Evolutionary conservation across 768 basidiomycete genomes (phyloP).

Genomic region (Gautieria morchelliformis): DNA sequence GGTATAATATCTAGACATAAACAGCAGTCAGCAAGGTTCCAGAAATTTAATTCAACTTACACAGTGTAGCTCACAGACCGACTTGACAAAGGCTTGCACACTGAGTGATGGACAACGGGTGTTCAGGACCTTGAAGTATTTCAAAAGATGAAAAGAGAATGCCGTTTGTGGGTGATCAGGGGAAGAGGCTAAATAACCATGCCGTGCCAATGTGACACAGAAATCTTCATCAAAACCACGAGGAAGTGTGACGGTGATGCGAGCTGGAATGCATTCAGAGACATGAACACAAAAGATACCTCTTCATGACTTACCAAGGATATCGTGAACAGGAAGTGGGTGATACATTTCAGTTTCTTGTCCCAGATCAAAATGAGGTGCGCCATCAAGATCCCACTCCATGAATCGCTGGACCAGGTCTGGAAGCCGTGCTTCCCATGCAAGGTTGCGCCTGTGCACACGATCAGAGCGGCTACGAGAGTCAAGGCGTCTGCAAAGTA

Average conservation of each 20-base stretch:
- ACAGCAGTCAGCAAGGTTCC: background rate
- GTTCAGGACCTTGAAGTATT: background rate
- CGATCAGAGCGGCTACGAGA: background rate
- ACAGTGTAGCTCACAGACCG: constrained; percentile 18
- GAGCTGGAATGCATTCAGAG: no score
- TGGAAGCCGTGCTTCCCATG: background rate
- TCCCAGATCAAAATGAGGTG: background rate
- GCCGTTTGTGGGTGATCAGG: constrained; percentile 13
- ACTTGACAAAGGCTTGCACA: constrained; percentile 20
- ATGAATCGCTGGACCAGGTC: background rate
- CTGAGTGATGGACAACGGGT: constrained; percentile 10
- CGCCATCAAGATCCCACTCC: background rate
- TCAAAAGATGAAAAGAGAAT: constrained; percentile 13
- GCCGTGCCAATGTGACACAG: constrained; percentile 12
- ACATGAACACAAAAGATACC: background rate
- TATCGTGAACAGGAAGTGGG: background rate
- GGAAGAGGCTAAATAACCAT: constrained; percentile 17
- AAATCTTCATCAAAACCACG: background rate
- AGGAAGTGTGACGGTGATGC: background rate
- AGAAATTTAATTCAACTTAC: constrained; percentile 6
- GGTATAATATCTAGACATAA: constrained; percentile 19
- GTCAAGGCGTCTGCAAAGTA: background rate
- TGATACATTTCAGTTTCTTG: background rate
- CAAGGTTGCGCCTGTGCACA: background rate
- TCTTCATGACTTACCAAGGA: background rate